These are phyloP conservation scores for Penicillium odoratum DNA, from an alignment of 495 filamentous ascomycete genomes.

Conservation along the genomic window DNA sequence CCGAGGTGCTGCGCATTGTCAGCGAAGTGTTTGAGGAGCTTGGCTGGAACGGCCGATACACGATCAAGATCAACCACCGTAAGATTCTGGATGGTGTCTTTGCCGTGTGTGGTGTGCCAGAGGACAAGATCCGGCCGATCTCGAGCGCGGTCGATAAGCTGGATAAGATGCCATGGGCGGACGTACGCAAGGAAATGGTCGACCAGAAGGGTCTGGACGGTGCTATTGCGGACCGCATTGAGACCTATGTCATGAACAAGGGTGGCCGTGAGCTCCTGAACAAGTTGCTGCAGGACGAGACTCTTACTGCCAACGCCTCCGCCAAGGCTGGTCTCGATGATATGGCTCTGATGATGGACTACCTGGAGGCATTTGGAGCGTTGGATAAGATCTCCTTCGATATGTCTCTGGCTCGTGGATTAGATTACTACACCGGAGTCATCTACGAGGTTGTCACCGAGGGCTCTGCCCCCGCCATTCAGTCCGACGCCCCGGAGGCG, in stretches of 20 bases:
- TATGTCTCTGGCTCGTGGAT: conserved; percentile 76
- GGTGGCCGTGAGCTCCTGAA: conserved; percentile 69
- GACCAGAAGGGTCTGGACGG: conserved; percentile 81
- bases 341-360: conserved; percentile 77
- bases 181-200: conserved; percentile 89
- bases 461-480: conserved; percentile 66
- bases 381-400: conserved; percentile 76
- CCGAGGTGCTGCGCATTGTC: conserved; percentile 84
- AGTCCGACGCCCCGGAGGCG: conserved; percentile 43
- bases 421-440: conserved; percentile 93
- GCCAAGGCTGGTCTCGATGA: conserved; percentile 79
- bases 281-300: conserved; percentile 60
- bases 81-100: conserved; percentile 95
- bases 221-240: conserved; percentile 80
- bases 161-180: conserved; percentile 88
- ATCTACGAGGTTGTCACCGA: conserved; percentile 92
- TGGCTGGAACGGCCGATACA: conserved; percentile 68
- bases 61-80: conserved; percentile 93
- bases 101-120: conserved; percentile 83
- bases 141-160: conserved; percentile 93
- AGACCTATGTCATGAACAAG: conserved; percentile 72
- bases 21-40: conserved; percentile 82
- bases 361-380: conserved; percentile 74
- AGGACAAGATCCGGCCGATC: conserved; percentile 81
- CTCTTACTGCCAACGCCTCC: conserved; percentile 63